These are phyloP conservation scores for Rhododendron henanense DNA, from an alignment of 148 eudicot genomes.

Conservation along the genomic window DNA sequence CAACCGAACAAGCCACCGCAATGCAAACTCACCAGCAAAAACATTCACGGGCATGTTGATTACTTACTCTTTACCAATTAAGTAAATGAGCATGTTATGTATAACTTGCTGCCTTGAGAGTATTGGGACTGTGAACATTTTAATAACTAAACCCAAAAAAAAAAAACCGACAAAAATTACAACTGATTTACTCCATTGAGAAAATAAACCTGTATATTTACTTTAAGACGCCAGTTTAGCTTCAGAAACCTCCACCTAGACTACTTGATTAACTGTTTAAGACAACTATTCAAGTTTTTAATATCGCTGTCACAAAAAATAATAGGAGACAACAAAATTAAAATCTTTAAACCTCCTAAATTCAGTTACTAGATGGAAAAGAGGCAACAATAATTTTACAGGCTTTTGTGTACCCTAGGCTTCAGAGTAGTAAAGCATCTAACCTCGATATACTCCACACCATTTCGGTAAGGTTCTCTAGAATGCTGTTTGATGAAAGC, in stretches of 20 bases:
- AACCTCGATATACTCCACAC: slow-evolving; percentile 83
- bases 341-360: background rate
- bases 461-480: slow-evolving; percentile 47
- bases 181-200: background rate
- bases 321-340: background rate
- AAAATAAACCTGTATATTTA: background rate
- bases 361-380: background rate
- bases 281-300: background rate
- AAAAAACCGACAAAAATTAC: background rate
- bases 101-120: background rate
- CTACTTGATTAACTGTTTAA: background rate
- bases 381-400: background rate
- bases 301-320: background rate
- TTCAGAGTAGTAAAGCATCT: slow-evolving; percentile 11
- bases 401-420: background rate
- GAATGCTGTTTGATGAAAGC: slow-evolving; percentile 48
- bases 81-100: background rate
- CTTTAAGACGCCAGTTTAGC: background rate
- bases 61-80: too few relatives aligned
- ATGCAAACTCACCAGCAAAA: background rate
- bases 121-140: background rate
- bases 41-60: background rate
- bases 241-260: background rate
- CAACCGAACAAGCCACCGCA: background rate
- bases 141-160: background rate